These are phyloP conservation scores for Melastoma malabathricum DNA, from an alignment of 345 rosid genomes.

Conservation along the genomic window DNA sequence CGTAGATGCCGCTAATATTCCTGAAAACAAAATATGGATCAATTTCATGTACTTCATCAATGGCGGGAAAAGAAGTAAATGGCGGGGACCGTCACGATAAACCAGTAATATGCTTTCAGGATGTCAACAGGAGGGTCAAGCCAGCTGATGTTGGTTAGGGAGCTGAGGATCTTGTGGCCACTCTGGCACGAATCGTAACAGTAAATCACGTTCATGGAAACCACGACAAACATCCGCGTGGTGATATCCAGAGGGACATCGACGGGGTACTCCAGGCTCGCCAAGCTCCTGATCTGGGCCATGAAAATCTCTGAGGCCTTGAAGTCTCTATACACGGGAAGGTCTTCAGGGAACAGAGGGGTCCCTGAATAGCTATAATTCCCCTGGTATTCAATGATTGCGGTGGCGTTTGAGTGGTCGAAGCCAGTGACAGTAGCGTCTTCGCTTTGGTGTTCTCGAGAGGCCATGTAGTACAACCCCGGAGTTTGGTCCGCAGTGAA, in stretches of 20 bases:
- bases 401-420: slow-evolving; percentile 22
- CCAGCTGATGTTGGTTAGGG: slow-evolving; percentile 1
- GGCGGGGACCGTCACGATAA: background rate
- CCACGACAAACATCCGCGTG: slow-evolving; percentile 9
- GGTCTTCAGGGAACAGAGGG: slow-evolving; percentile 4
- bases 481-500: slow-evolving; percentile 9
- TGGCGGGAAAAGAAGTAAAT: no score
- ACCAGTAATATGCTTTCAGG: slow-evolving; percentile 6
- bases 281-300: slow-evolving; percentile 11
- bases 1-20: slow-evolving; percentile 7
- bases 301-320: slow-evolving; percentile 3
- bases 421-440: background rate
- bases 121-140: slow-evolving; percentile 1
- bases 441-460: slow-evolving; percentile 9
- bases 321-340: slow-evolving; percentile 7
- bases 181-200: background rate
- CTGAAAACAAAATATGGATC: background rate
- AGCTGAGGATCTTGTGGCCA: background rate
- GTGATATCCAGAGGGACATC: slow-evolving; percentile 19
- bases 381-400: slow-evolving; percentile 21
- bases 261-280: slow-evolving; percentile 10
- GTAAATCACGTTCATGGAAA: slow-evolving; percentile 9
- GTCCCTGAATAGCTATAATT: slow-evolving; percentile 3
- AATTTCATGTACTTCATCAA: no score
- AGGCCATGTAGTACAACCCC: slow-evolving; percentile 18